A percentile compares a stretch with the other conserved stretches of the same genome.
phyloP scores from a whole-genome alignment of 495 filamentous ascomycete genomes.

The Peziza echinospora region DNA sequence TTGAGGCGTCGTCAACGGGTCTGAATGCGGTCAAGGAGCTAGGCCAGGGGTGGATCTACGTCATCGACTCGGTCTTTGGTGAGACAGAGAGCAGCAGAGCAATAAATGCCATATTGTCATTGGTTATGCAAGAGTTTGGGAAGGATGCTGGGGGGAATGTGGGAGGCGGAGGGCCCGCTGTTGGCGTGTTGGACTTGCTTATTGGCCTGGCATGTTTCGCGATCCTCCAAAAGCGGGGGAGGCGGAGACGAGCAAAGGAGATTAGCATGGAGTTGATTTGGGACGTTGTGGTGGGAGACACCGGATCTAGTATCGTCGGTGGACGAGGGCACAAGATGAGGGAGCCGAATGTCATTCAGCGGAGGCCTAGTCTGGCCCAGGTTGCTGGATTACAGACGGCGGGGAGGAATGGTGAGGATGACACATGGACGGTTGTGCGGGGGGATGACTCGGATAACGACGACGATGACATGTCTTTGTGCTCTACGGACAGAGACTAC shows the following conservation, averaged over 20 bases:
- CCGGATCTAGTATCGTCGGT: not conserved
- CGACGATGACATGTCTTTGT: conserved; percentile 23
- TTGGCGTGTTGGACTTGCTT: conserved; percentile 44
- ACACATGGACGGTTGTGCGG: conserved; percentile 26
- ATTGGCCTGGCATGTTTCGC: conserved; percentile 49
- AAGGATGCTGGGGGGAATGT: conserved; percentile 33
- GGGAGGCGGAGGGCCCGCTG: conserved; percentile 30
- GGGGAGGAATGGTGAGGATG: not conserved
- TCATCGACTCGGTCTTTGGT: conserved; percentile 52
- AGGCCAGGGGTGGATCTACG: conserved; percentile 41
- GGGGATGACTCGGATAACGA: conserved; percentile 18
- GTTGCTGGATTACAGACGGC: not conserved
- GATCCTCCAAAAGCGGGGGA: conserved; percentile 47
- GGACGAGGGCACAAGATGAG: not conserved
- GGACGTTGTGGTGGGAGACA: conserved; percentile 56
- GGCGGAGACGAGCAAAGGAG: conserved; percentile 36
- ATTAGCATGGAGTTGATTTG: conserved; percentile 43
- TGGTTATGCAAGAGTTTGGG: conserved; percentile 50
- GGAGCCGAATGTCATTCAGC: not conserved
- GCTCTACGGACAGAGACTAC: conserved; percentile 6
- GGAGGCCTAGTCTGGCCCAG: not conserved
- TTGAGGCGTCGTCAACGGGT: conserved; percentile 43
- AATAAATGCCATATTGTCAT: conserved; percentile 55
- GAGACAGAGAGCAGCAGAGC: conserved; percentile 59
- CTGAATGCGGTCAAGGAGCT: conserved; percentile 38